Conservation (phyloP, 768 basidiomycete genomes). For the Boletus edulis region DNA sequence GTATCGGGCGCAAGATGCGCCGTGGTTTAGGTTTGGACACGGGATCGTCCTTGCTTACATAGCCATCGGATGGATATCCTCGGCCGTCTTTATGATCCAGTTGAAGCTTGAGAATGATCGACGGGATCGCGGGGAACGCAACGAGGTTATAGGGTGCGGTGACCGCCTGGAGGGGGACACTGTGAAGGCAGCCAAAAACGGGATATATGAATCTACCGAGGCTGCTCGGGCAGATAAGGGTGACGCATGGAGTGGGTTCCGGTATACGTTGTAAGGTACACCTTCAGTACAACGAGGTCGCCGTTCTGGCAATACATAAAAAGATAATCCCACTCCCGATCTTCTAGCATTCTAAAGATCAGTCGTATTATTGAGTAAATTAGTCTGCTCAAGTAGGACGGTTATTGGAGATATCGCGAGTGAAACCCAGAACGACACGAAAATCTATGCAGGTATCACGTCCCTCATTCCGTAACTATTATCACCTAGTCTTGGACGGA, state of each 20-base stretch:
- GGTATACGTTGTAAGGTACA: conserved; percentile 47
- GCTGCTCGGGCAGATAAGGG: conserved; percentile 60
- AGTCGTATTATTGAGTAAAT: too few species aligned
- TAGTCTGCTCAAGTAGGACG: not conserved
- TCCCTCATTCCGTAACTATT: conserved; percentile 3
- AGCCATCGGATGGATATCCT: conserved; percentile 57
- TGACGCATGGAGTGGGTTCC: conserved; percentile 76
- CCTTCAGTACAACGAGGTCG: too few species aligned
- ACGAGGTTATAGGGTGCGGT: conserved; percentile 56
- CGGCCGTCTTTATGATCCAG: conserved; percentile 44
- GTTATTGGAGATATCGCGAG: conserved; percentile 16
- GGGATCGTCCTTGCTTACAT: conserved; percentile 71
- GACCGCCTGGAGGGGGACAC: conserved; percentile 41
- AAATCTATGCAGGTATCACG: conserved; percentile 1
- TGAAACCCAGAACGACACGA: conserved; percentile 35
- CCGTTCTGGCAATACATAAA: too few species aligned
- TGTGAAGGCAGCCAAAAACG: conserved; percentile 41
- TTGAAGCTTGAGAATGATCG: conserved; percentile 58
- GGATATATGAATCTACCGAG: conserved; percentile 51
- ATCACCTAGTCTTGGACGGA: conserved; percentile 33
- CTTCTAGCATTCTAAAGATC: too few species aligned
- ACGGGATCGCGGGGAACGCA: conserved; percentile 64
- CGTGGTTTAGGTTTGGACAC: conserved; percentile 70
- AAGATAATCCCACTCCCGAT: too few species aligned
- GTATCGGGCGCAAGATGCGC: conserved; percentile 64